Conservation (phyloP, 2,329 filamentous ascomycete species). For the Cytospora piceae region DNA sequence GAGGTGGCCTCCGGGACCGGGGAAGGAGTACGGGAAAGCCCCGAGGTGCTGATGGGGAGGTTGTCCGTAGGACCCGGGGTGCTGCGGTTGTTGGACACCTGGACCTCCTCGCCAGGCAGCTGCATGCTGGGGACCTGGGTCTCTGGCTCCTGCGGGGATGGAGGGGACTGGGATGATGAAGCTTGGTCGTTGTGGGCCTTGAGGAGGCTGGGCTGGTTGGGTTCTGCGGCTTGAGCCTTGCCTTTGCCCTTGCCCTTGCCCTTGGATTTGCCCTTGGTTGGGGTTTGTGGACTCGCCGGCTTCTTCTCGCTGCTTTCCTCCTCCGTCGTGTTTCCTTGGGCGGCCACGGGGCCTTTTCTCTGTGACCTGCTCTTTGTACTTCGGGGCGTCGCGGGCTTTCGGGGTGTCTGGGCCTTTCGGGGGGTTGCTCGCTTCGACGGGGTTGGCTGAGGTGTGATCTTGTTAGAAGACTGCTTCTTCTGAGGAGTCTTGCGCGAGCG, state of each 20-base stretch:
- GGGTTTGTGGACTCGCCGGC: neutral
- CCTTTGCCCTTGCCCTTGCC: conserved; percentile 8
- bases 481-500: conserved; percentile 23
- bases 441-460: conserved; percentile 35
- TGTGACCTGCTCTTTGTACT: conserved; percentile 7
- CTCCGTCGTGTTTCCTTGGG: conserved; percentile 12
- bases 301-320: neutral
- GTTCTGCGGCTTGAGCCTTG: neutral
- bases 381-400: conserved; percentile 2
- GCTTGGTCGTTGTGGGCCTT: neutral
- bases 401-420: conserved; percentile 26
- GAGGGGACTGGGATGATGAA: neutral
- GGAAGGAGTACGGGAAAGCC: conserved; percentile 3
- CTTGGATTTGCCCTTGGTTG: conserved; percentile 27
- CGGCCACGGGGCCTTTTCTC: conserved; percentile 18
- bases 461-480: conserved; percentile 40
- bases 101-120: neutral
- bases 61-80: neutral
- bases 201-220: conserved; percentile 2
- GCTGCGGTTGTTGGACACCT: conserved; percentile 10
- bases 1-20: neutral
- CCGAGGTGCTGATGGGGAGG: neutral
- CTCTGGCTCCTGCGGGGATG: neutral
- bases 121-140: neutral
- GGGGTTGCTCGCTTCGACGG: conserved; percentile 30